Percentiles rank a stretch among this genome's conserved stretches.
These are phyloP conservation scores for Poa annua DNA, from an alignment of 176 grass and related monocot genomes.

Conservation along the genomic window DNA sequence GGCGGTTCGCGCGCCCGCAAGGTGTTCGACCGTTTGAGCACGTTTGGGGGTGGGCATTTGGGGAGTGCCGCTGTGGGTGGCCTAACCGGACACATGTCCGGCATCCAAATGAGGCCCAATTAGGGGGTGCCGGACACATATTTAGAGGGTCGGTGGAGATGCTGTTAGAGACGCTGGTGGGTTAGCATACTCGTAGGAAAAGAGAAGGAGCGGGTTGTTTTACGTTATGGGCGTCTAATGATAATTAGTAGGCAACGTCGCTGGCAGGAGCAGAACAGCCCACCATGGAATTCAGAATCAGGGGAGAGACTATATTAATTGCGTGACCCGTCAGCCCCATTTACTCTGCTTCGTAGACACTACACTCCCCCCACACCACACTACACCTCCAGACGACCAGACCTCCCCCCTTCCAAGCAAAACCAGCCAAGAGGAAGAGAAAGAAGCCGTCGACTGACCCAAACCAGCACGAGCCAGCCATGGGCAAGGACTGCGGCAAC, in stretches of 20 bases:
- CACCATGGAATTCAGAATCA: background rate
- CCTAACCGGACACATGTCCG: too few species aligned
- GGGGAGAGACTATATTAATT: background rate
- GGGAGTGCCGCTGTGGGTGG: too few species aligned
- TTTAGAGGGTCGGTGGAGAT: too few species aligned
- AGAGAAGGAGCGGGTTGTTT: background rate
- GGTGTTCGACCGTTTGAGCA: too few species aligned
- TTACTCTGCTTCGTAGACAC: slow-evolving; percentile 26
- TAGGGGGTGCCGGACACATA: too few species aligned
- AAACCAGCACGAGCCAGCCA: background rate
- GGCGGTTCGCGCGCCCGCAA: too few species aligned
- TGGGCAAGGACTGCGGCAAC: slow-evolving; percentile 69
- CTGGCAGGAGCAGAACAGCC: background rate
- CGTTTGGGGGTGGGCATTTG: too few species aligned
- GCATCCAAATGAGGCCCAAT: too few species aligned
- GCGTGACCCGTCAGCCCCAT: background rate
- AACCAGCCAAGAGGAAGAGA: background rate
- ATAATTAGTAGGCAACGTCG: background rate
- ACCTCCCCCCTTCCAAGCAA: background rate
- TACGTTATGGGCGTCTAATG: background rate
- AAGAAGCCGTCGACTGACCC: background rate
- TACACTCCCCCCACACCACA: background rate
- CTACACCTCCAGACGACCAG: background rate
- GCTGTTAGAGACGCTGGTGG: too few species aligned
- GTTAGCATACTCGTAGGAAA: too few species aligned